These are phyloP conservation scores for Cardamine resedifolia DNA, from an alignment of 345 rosid genomes.

Conservation along the genomic window DNA sequence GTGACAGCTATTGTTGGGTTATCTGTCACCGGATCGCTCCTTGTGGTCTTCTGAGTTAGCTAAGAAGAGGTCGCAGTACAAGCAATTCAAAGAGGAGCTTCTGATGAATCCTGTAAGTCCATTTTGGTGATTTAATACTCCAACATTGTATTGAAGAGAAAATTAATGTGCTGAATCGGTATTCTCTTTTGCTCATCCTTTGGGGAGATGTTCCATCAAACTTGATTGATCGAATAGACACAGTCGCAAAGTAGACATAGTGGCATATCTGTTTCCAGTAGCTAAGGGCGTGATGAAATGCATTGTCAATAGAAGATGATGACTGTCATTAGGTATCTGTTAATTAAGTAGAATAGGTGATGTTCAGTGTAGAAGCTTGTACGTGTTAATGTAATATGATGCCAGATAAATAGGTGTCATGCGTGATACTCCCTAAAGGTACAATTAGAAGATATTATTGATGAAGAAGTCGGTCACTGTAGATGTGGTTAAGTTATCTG, in stretches of 20 bases:
- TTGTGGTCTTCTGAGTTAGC: constrained; percentile 81
- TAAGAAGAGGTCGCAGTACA: constrained; percentile 88
- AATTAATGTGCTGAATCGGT: neutral
- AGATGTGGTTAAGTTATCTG: neutral
- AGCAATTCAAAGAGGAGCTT: constrained; percentile 84
- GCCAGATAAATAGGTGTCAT: constrained; percentile 7
- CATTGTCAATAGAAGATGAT: constrained; percentile 5
- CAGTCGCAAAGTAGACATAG: neutral
- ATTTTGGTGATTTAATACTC: constrained; percentile 3
- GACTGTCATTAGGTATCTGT: neutral
- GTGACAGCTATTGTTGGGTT: constrained; percentile 80
- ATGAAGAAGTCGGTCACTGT: neutral
- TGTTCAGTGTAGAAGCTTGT: neutral
- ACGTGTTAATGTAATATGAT: neutral
- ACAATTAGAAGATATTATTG: neutral
- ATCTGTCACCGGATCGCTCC: constrained; percentile 76
- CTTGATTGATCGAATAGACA: neutral
- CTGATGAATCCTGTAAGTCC: constrained; percentile 89
- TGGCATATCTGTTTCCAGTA: neutral
- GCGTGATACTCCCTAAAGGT: neutral
- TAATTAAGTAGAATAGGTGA: neutral
- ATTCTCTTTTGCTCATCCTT: neutral
- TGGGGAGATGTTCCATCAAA: neutral
- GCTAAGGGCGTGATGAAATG: neutral
- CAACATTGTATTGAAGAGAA: neutral